Evolutionary conservation across 2,329 filamentous ascomycete genomes (phyloP).

Genomic region (Clarireedia homoeocarpa): DNA sequence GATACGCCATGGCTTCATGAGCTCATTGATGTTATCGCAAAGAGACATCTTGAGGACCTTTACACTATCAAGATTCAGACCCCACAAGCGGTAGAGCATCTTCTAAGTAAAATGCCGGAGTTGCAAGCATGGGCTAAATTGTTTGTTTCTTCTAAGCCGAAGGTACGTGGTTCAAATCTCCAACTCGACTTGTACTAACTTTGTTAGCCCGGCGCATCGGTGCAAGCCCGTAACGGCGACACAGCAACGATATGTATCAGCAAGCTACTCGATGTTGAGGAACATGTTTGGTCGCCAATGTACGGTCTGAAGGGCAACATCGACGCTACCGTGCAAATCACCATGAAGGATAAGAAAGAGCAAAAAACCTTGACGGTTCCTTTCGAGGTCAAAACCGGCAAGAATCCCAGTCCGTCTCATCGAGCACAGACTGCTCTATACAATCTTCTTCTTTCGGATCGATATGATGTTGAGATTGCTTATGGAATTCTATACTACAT

Average conservation of each 20-base stretch:
- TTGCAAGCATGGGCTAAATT: slow-evolving; percentile 74
- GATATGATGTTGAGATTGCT: slow-evolving; percentile 86
- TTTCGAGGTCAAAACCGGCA: slow-evolving; percentile 93
- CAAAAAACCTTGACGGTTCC: slow-evolving; percentile 72
- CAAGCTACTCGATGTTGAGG: slow-evolving; percentile 92
- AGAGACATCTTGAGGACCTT: slow-evolving; percentile 77
- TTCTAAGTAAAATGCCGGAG: slow-evolving; percentile 76
- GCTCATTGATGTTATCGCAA: slow-evolving; percentile 61
- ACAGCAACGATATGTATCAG: slow-evolving; percentile 77
- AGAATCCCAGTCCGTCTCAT: slow-evolving; percentile 72
- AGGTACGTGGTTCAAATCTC: slow-evolving; percentile 36
- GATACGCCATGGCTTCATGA: slow-evolving; percentile 56
- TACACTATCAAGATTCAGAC: slow-evolving; percentile 77
- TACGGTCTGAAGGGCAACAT: slow-evolving; percentile 97
- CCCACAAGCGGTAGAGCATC: slow-evolving; percentile 66
- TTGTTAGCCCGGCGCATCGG: slow-evolving; percentile 56
- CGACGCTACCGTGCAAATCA: slow-evolving; percentile 89
- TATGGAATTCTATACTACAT: slow-evolving; percentile 94
- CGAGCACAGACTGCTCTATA: slow-evolving; percentile 93
- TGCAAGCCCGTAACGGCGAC: slow-evolving; percentile 71
- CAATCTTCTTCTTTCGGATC: slow-evolving; percentile 83
- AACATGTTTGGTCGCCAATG: slow-evolving; percentile 97
- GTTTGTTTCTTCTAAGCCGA: slow-evolving; percentile 68
- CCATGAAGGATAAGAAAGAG: slow-evolving; percentile 63
- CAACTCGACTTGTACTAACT: slow-evolving; percentile 10